Evolutionary conservation across 768 basidiomycete species (phyloP), one percentile per base, ranked within the genome.

Genomic region (Amanita muscaria): DNA sequence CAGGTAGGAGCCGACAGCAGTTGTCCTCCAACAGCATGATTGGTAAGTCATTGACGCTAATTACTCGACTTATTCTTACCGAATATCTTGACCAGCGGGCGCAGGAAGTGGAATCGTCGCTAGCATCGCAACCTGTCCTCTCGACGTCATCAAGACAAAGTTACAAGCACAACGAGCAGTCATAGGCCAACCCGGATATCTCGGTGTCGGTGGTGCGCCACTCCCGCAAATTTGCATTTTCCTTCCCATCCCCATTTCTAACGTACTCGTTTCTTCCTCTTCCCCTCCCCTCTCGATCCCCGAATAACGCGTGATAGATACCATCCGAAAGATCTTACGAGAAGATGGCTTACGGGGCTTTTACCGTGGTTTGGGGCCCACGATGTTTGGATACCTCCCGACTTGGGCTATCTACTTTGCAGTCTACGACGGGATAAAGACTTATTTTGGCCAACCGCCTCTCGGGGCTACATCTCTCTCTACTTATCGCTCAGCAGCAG

Each of bases 401-500:
- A 98, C 94, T 2, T 98, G 93, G 96, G 96, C 92, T 19, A 98
- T 98, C 54, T 98, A 97, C 63, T 98, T 98, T 63, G 81, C 91
- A 16, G 90, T 98, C 19, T 98, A 98, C 65, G 96, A 99, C 66
- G 80, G 86, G 48, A 87, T 97, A 65, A 98, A 98, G 72, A 76
- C 75, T 11, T 66, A 70, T 38, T 86, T 90, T 58, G 88, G 89
- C 16, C 79, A 80, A 53, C 67, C 72, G 25, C 77, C 81, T 4
- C 64, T 76, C 15, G 76, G 59, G 48, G 59, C 42, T 40, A 53
- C 42, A 6, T 24, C 30, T 14, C 29, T 18, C 32, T 4, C 29
- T 25, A 19, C 36, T 16, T 37, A 30, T 22, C 34, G 18, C 22
- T 35, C 42, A 15, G 12, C 27, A 29, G 27, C 27, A 6, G 27